Evolutionary conservation across 2,329 filamentous ascomycete genomes (phyloP).

Genomic region (Apiospora aurea): DNA sequence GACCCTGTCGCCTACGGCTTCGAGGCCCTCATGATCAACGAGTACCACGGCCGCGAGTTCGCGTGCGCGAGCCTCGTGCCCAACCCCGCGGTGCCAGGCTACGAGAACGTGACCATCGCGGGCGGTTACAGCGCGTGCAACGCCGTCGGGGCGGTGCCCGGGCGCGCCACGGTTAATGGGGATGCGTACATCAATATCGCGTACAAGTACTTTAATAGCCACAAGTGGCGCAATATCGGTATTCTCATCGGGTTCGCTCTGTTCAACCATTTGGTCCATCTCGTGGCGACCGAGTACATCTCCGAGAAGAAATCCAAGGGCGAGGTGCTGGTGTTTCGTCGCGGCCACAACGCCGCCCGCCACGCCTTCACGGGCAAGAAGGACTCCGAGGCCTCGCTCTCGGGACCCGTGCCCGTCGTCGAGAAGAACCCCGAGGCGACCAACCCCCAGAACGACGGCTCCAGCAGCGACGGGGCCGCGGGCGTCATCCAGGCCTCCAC

Average conservation of each 20-base stretch:
- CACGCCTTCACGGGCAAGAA: background rate
- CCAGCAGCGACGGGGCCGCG: background rate
- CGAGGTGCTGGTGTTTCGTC: constrained; percentile 73
- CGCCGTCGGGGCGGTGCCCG: constrained; percentile 61
- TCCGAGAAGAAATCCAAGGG: constrained; percentile 68
- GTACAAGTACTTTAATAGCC: constrained; percentile 62
- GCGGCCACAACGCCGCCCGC: constrained; percentile 33
- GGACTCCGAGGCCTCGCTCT: constrained; percentile 10
- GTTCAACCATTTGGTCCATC: constrained; percentile 69
- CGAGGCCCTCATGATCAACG: constrained; percentile 75
- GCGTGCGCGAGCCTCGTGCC: constrained; percentile 60
- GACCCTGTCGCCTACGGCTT: constrained; percentile 79
- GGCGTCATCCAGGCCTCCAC: constrained; percentile 29
- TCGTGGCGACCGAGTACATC: constrained; percentile 70
- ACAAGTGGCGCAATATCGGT: constrained; percentile 70
- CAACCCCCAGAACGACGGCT: background rate
- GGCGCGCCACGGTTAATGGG: constrained; percentile 62
- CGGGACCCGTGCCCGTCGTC: background rate
- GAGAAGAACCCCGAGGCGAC: constrained; percentile 1
- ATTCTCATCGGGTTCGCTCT: constrained; percentile 59
- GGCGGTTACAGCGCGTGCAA: constrained; percentile 45
- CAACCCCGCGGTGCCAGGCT: background rate
- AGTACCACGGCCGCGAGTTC: constrained; percentile 67
- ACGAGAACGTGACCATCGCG: background rate
- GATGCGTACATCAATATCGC: constrained; percentile 64